A percentile compares a stretch with the other conserved stretches of the same genome.
Conservation (phyloP, 1,284 basidiomycete species). For the Malassezia sympodialis region DNA sequence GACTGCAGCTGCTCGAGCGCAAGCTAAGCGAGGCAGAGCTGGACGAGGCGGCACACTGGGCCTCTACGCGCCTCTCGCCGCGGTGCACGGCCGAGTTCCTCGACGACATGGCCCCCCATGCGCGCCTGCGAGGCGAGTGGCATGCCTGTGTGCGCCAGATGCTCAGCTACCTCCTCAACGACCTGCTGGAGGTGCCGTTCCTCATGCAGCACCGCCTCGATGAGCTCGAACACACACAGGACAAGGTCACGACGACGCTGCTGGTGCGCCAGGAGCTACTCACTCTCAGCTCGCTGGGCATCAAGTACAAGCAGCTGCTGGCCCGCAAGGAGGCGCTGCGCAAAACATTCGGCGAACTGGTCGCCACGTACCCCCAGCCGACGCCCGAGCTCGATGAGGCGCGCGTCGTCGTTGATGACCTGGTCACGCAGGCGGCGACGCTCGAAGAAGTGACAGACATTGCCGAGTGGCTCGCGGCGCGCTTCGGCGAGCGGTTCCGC, state of each 20-base stretch:
- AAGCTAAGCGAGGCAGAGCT: conserved; percentile 61
- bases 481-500: conserved; percentile 54
- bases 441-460: conserved; percentile 85
- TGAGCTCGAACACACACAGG: conserved; percentile 63
- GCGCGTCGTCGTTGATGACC: conserved; percentile 24
- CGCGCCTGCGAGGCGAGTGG: conserved; percentile 60
- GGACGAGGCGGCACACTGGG: conserved; percentile 76
- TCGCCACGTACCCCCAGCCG: conserved; percentile 62
- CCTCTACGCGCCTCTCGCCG: conserved; percentile 70
- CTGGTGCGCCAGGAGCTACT: conserved; percentile 37
- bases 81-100: conserved; percentile 56
- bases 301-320: conserved; percentile 43
- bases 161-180: conserved; percentile 72
- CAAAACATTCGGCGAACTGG: conserved; percentile 45
- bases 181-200: conserved; percentile 83
- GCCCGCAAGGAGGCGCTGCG: conserved; percentile 37
- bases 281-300: conserved; percentile 61
- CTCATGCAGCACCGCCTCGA: conserved; percentile 89
- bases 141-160: conserved; percentile 70
- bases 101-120: conserved; percentile 54
- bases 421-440: conserved; percentile 49
- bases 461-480: conserved; percentile 79
- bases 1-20: conserved; percentile 57
- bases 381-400: conserved; percentile 1
- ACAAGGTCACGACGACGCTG: conserved; percentile 26